phyloP scores from a whole-genome alignment of 805 yeast genomes.

The Kurtzmaniella fragi region DNA sequence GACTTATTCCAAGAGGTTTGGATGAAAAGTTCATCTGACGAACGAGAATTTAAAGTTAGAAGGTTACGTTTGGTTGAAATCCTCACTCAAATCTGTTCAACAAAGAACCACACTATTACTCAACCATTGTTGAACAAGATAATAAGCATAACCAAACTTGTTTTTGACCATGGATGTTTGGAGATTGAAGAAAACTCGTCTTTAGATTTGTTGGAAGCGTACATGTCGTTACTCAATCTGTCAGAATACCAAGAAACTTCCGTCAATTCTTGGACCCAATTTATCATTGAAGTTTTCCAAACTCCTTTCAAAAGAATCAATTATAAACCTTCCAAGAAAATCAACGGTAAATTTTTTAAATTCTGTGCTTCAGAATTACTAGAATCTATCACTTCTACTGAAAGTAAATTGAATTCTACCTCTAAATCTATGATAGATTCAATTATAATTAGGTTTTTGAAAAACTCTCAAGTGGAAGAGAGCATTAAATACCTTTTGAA shows the following conservation, averaged over 20 bases:
- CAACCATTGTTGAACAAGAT: slow-evolving; percentile 12
- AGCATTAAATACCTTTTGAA: no score
- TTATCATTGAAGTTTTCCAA: slow-evolving; percentile 18
- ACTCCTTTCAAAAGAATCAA: slow-evolving; percentile 17
- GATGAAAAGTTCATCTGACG: slow-evolving; percentile 17
- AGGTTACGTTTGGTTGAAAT: slow-evolving; percentile 17
- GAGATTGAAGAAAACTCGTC: slow-evolving; percentile 28
- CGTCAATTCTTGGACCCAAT: slow-evolving; percentile 17
- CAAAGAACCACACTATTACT: slow-evolving; percentile 1
- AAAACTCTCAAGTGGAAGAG: slow-evolving; percentile 2
- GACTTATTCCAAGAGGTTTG: slow-evolving; percentile 39
- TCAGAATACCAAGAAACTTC: not conserved
- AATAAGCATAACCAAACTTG: slow-evolving; percentile 12
- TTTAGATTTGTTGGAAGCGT: slow-evolving; percentile 20
- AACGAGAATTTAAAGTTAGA: slow-evolving; percentile 26
- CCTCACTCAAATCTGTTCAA: slow-evolving; percentile 33
- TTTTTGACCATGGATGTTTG: slow-evolving; percentile 21
- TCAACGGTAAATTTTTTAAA: slow-evolving; percentile 18
- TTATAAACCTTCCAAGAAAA: slow-evolving; percentile 25
- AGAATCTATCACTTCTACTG: not conserved
- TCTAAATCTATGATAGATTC: not conserved
- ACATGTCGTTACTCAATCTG: slow-evolving; percentile 5
- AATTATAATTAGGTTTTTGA: slow-evolving; percentile 9
- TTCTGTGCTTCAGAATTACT: slow-evolving; percentile 14
- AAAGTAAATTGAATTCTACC: not conserved